These are phyloP conservation scores for Hypholoma sublateritium DNA, from an alignment of 768 basidiomycete genomes.

Conservation along the genomic window DNA sequence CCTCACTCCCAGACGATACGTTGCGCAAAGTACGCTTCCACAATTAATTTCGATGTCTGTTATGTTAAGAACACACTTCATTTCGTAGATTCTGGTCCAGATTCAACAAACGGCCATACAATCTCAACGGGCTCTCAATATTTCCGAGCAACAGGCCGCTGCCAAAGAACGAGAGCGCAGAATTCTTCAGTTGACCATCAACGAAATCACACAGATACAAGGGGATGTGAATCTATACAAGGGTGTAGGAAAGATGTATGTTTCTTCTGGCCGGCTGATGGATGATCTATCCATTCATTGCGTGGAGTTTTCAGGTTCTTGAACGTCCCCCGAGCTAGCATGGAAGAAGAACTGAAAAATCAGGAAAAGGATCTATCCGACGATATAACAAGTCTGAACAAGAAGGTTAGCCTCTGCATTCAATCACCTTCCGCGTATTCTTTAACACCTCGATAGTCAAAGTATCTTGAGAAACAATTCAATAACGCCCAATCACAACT, in stretches of 20 bases:
- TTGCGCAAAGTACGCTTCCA: conserved; percentile 60
- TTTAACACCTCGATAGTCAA: conserved; percentile 47
- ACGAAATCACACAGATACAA: conserved; percentile 73
- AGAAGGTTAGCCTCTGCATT: conserved; percentile 60
- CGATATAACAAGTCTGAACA: conserved; percentile 77
- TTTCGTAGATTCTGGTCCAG: conserved; percentile 79
- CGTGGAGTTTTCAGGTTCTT: conserved; percentile 67
- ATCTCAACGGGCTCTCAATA: conserved; percentile 75
- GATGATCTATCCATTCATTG: neutral
- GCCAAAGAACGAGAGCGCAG: conserved; percentile 87
- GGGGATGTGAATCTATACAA: conserved; percentile 84
- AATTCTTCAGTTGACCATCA: conserved; percentile 85
- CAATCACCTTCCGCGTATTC: neutral
- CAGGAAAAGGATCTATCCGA: conserved; percentile 86
- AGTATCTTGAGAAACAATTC: conserved; percentile 92
- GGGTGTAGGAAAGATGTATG: conserved; percentile 94
- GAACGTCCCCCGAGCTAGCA: conserved; percentile 74
- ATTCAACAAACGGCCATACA: conserved; percentile 90
- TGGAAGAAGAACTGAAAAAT: conserved; percentile 72
- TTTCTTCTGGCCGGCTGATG: conserved; percentile 7
- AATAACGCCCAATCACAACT: conserved; percentile 87
- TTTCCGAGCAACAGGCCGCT: conserved; percentile 73
- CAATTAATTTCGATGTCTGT: neutral
- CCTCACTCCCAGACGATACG: conserved; percentile 79
- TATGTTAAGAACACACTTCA: neutral